Evolutionary conservation across 2,329 filamentous ascomycete species (phyloP), one percentile per base, ranked within the genome.

Genomic region (Fusarium torreyae): DNA sequence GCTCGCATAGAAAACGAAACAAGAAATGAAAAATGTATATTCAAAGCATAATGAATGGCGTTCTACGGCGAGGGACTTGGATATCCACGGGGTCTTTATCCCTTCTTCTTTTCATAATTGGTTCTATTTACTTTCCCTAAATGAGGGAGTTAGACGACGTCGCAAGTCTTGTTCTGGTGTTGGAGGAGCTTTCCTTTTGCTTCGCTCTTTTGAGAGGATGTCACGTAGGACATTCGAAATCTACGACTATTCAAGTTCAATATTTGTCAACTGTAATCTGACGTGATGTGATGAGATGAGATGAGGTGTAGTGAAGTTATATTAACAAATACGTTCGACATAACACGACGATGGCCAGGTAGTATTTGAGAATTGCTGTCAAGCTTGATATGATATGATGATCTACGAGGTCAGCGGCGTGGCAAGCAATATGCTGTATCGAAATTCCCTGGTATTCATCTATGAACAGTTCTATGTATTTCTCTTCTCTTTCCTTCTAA

Each of bases 1-100:
- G 42, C 83, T 75, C 76, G 58, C 44, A 46, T 53, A 17, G 33
- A 10, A 13, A n/a, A 3, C 17, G 15, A 20, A 22, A 22, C 36
- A 17, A 40, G 46, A 28, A 15, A 56, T 65, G 71, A 40, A 63
- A 69, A 60, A 60, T 72, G 70, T 75, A 75, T 57, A 71, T 71
- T 59, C 46, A 60, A 46, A 66, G 64, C 64, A 75, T 72, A 51
- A 73, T 36, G 57, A 51, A 62, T 53, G 73, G 73, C 73, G 73
- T 75, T 75, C 56, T 20, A 39, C 18, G 24, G 53, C 22, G 45
- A 44, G 36, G 34, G 28, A 36, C 43, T 34, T 58, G 63, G 24
- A 71, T 74, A 66, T 57, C 66, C 64, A 67, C 42, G 49, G 48
- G 53, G 62, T 49, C 49, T 43, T 20, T 38, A 24, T 66, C 56